Conservation (phyloP, 257 asterid species). For the Jacaranda copaia region DNA sequence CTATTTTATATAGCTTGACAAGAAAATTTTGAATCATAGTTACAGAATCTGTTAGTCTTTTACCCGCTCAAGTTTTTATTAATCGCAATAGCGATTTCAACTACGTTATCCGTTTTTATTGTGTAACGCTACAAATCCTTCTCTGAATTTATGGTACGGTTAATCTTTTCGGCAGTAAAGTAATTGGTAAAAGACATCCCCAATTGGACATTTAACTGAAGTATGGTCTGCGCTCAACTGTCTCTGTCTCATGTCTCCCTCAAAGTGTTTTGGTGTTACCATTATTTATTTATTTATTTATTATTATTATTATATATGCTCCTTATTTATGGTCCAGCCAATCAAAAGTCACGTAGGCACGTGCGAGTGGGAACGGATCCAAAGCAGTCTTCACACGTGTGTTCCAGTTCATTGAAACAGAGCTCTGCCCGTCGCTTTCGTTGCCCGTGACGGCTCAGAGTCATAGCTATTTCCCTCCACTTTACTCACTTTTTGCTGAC, state of each 20-base stretch:
- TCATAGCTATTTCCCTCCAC: conserved; percentile 46
- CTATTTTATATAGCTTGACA: too few species aligned
- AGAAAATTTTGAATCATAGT: too few species aligned
- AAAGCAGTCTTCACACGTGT: conserved; percentile 44
- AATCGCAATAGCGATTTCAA: too few species aligned
- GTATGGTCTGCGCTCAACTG: background rate
- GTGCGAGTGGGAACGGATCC: conserved; percentile 43
- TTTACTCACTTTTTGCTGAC: conserved; percentile 35
- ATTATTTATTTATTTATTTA: too few species aligned
- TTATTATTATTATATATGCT: conserved; percentile 34
- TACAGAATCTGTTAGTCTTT: too few species aligned
- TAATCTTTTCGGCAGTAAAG: background rate
- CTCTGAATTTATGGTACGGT: too few species aligned
- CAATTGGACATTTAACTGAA: conserved; percentile 18
- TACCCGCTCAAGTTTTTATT: too few species aligned
- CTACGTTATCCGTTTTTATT: too few species aligned
- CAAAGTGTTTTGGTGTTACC: background rate
- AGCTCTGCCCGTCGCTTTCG: conserved; percentile 38
- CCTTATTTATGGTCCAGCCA: conserved; percentile 35
- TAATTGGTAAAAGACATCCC: background rate
- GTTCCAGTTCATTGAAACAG: conserved; percentile 47
- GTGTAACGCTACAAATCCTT: too few species aligned
- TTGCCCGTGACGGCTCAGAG: conserved; percentile 39
- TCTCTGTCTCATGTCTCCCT: background rate
- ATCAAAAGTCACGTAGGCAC: conserved; percentile 36